Base-by-base conservation (phyloP, 2,329 filamentous ascomycete genomes). In the Knoxdaviesia proteae region DNA sequence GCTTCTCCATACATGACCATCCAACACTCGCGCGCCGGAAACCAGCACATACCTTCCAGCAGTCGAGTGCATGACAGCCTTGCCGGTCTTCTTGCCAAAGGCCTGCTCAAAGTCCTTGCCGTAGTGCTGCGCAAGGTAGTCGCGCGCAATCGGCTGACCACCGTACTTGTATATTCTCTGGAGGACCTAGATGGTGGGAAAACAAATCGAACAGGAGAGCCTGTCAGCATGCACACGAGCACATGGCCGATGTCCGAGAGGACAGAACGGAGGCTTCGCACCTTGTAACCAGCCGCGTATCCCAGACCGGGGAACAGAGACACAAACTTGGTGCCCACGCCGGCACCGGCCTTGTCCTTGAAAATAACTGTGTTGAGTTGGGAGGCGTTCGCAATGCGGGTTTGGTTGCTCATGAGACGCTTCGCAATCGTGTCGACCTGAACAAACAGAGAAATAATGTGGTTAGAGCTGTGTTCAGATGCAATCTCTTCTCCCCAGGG, bases 131-230 rank as follows among this genome's bases (percentile, higher is more conserved):
- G 73, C 71, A 42, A 98, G 73, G 62, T 80, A 94, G 63, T 98
- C 90, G 43, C 88, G 80, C 36, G 84, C 87, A 53, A 94, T 83
- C 38, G 90, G 90, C 67, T 98, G 90, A 41, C 90, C 90, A 51
- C 90, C 90, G 57, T 94, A 98, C 67, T 98, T 98, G 74, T 98
- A 98, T 58, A 98, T 77, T 60, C 90, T 73, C 72, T 98, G 90
- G 44, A 94, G 74, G 48, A 96, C 70, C 74, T 78, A 9, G 32
- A 35, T 44, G 29, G 35, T 38, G 7, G 31, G 31, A n/a, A 10
- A 10, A 38, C 7, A 38, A 33, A 30, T 36, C 10, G 7, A 34
- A 35, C 32, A 32, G 6, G 5, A 8, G 11, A 41, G 31, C 8
- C 32, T 8, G 11, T 39, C 10, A 39, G 32, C 5, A 20, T 20